These are phyloP conservation scores for Claviceps digitariae DNA, from an alignment of 2,329 filamentous ascomycete species.

Conservation along the genomic window DNA sequence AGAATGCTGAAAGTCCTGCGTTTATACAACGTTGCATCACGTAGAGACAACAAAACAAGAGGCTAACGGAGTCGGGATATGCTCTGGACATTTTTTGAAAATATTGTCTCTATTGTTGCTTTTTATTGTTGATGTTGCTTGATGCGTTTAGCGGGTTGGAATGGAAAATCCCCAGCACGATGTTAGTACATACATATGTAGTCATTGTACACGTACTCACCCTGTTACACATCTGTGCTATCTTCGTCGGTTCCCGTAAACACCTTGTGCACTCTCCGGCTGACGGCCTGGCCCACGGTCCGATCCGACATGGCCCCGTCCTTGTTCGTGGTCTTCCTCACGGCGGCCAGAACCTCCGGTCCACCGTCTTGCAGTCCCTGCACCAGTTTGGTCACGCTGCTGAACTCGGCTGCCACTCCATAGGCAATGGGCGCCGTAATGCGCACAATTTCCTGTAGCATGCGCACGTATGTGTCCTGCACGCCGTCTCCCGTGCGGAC, in stretches of 20 bases:
- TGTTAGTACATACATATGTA: too few species aligned
- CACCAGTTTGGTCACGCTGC: conserved; percentile 43
- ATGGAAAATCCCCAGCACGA: too few species aligned
- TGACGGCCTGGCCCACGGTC: conserved; percentile 43
- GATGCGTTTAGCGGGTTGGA: too few species aligned
- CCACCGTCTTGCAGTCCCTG: conserved; percentile 44
- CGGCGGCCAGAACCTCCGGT: conserved; percentile 45
- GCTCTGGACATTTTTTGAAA: too few species aligned
- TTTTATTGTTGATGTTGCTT: too few species aligned
- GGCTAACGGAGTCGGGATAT: too few species aligned
- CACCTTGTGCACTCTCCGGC: conserved; percentile 43
- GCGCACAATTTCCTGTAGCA: conserved; percentile 62
- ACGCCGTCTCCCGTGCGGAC: conserved; percentile 54
- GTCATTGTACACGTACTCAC: background rate
- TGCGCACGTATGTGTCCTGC: conserved; percentile 55
- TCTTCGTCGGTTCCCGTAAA: conserved; percentile 43
- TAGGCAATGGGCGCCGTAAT: conserved; percentile 61
- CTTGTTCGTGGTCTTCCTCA: conserved; percentile 42
- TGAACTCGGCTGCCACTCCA: conserved; percentile 51
- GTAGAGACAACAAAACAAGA: too few species aligned
- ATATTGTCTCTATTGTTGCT: background rate
- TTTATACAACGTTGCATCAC: too few species aligned
- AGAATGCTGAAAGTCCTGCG: too few species aligned
- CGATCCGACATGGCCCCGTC: conserved; percentile 43
- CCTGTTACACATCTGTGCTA: conserved; percentile 37